Percentiles rank a stretch among this genome's conserved stretches.
Evolutionary conservation across 345 rosid genomes (phyloP).

Genomic region (Viola odorata): DNA sequence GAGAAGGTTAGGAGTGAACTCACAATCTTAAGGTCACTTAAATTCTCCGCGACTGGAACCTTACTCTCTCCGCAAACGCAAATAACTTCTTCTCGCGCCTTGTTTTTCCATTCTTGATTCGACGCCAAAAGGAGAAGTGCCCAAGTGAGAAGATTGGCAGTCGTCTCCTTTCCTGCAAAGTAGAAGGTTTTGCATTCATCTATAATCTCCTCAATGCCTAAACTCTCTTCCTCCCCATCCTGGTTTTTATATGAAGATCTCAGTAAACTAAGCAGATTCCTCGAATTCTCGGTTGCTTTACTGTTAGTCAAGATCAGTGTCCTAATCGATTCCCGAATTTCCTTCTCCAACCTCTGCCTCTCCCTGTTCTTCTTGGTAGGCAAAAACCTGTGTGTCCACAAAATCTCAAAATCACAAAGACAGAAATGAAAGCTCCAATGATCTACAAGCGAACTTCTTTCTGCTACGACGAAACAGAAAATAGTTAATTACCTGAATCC

Average conservation of each 20-base stretch:
- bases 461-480: background rate
- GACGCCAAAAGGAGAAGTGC: slow-evolving; percentile 54
- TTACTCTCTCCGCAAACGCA: slow-evolving; percentile 30
- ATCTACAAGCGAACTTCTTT: background rate
- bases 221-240: slow-evolving; percentile 51
- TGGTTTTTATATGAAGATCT: slow-evolving; percentile 45
- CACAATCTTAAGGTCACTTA: slow-evolving; percentile 64
- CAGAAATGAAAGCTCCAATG: background rate
- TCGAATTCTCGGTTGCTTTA: slow-evolving; percentile 28
- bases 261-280: slow-evolving; percentile 52
- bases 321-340: slow-evolving; percentile 54
- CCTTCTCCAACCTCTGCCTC: slow-evolving; percentile 61
- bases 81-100: slow-evolving; percentile 64
- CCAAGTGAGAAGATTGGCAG: slow-evolving; percentile 66
- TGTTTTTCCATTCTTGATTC: slow-evolving; percentile 78
- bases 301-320: slow-evolving; percentile 39
- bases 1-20: slow-evolving; percentile 9
- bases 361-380: slow-evolving; percentile 76
- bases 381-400: slow-evolving; percentile 42
- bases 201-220: slow-evolving; percentile 59
- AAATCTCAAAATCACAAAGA: background rate
- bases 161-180: slow-evolving; percentile 84
- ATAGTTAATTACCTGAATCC: slow-evolving; percentile 62
- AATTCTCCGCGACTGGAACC: slow-evolving; percentile 31
- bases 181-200: slow-evolving; percentile 88